Base-by-base conservation (phyloP, 345 rosid species). In the Arabidopsis arenosa region DNA sequence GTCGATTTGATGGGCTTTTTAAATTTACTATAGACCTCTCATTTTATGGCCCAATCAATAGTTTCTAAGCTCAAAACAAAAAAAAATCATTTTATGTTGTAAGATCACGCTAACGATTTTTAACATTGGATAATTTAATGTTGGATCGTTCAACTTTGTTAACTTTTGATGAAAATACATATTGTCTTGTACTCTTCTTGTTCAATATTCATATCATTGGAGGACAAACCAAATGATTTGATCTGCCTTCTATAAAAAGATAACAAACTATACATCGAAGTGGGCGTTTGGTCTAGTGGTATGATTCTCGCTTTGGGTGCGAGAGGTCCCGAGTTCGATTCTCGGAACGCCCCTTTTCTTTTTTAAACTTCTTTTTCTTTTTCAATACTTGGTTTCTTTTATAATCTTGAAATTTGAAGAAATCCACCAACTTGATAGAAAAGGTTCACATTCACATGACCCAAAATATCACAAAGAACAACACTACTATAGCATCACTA, bases 241-340 rank as follows among this genome's bases (percentile, higher is more conserved):
- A 4, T 12, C 0, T 40, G 0, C 0, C 0, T 1, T 28, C 4
- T 4, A 11, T 10, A 0, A 10, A 40, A 41, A 0, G 0, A 5
- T 41, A 40, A 4, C 45, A 36, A 36, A 7, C 39, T 3, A 7
- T 36, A 6, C 2, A 36, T 1, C 39, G 5, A 15, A 7, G 11
- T 17, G 84, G 92, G 90, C 89, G 86, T 85, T 88, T 87, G 86
- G 92, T 88, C 86, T 87, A 90, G 91, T 88, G 90, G 94, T 83
- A 87, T 82, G 89, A 89, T 88, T 86, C 93, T 90, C 75, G 90
- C 91, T 93, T 88, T 84, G 89, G 92, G 93, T 86, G 91, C 85
- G 84, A 91, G 92, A 87, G 88, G 91, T 91, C 91, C 85, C 79
- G 85, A 89, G 90, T 86, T 86, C 73, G 79, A 83, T 90, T 88